Evolutionary conservation across 768 basidiomycete species (phyloP).

Genomic region (Kwoniella mangroviensis): DNA sequence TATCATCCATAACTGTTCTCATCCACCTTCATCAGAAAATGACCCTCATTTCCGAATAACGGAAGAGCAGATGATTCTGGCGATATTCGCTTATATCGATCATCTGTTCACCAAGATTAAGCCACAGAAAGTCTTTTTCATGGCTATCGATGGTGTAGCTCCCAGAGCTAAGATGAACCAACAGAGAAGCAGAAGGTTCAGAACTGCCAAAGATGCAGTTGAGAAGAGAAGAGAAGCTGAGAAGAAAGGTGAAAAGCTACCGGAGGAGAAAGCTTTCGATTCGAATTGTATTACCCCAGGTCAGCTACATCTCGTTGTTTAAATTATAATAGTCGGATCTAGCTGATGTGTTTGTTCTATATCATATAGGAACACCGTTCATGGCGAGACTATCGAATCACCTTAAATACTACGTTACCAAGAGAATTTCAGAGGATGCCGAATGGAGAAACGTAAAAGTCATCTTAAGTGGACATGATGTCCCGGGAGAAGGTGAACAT

Average conservation of each 20-base stretch:
- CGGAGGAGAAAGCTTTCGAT: constrained; percentile 94
- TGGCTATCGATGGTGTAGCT: constrained; percentile 99
- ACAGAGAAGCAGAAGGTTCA: constrained; percentile 93
- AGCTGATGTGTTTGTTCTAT: background rate
- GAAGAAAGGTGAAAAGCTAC: constrained; percentile 85
- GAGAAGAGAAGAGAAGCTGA: constrained; percentile 85
- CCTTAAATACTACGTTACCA: constrained; percentile 93
- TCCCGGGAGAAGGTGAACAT: constrained; percentile 97
- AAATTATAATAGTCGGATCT: constrained; percentile 5
- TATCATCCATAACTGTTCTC: constrained; percentile 72
- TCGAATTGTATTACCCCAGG: constrained; percentile 99
- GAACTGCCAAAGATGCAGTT: constrained; percentile 87
- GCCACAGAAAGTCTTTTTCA: constrained; percentile 96
- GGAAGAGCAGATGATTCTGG: constrained; percentile 96
- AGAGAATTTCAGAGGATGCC: constrained; percentile 96
- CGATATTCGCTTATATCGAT: constrained; percentile 96
- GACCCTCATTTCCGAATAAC: constrained; percentile 94
- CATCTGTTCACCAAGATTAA: constrained; percentile 96
- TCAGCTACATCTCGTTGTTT: constrained; percentile 57
- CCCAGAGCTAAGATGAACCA: constrained; percentile 99
- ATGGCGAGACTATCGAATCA: constrained; percentile 92
- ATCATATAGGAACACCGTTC: constrained; percentile 77
- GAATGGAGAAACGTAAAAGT: constrained; percentile 92
- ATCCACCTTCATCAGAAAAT: constrained; percentile 82
- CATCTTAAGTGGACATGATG: constrained; percentile 94